Conservation (phyloP, 108 stramenopile genomes). For the Hondaea fermentalgiana region DNA sequence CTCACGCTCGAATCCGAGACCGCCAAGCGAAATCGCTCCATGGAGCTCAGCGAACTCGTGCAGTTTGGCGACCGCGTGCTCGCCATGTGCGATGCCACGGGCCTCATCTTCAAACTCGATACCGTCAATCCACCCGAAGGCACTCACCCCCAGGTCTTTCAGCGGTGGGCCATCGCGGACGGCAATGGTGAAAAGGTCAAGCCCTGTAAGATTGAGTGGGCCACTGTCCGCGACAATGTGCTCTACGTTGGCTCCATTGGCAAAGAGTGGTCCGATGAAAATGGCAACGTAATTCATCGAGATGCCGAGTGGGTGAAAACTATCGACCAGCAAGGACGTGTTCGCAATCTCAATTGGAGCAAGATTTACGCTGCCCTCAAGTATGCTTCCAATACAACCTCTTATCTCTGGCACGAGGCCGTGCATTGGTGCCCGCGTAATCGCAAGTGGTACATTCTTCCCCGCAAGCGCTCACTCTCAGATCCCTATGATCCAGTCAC, state of each 20-base stretch:
- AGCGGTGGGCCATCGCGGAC: constrained; percentile 22
- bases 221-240: background rate
- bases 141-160: background rate
- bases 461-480: background rate
- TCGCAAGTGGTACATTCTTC: constrained; percentile 14
- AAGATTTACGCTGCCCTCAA: background rate
- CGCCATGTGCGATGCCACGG: constrained; percentile 22
- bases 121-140: background rate
- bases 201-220: constrained; percentile 26
- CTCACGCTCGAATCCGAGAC: background rate
- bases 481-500: background rate
- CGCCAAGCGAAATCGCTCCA: background rate
- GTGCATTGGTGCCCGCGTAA: background rate
- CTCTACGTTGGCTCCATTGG: constrained; percentile 22
- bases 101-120: constrained; percentile 25
- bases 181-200: constrained; percentile 18
- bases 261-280: background rate
- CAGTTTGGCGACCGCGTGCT: background rate
- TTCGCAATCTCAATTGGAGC: constrained; percentile 15
- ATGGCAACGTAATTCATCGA: background rate
- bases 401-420: constrained; percentile 29
- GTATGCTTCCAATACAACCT: background rate
- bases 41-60: constrained; percentile 26
- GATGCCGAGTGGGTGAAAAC: constrained; percentile 27
- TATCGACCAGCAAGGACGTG: background rate